phyloP scores from a whole-genome alignment of 306 rosid species.

The Luffa aegyptiaca region DNA sequence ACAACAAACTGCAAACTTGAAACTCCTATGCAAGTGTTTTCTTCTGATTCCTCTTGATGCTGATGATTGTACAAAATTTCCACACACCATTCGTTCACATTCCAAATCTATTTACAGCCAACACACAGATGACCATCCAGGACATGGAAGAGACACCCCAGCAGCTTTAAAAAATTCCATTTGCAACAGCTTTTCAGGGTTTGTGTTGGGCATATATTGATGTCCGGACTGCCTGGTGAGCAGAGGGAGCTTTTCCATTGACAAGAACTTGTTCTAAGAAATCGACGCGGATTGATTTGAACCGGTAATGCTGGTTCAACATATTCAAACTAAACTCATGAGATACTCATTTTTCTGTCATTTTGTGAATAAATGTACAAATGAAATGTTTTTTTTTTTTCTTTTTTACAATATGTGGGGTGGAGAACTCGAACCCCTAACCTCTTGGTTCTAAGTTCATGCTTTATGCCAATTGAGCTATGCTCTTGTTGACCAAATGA shows the following conservation, averaged over 20 bases:
- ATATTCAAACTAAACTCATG: background rate
- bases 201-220: constrained; percentile 79
- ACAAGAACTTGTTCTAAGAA: constrained; percentile 77
- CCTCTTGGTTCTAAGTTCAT: too few relatives aligned
- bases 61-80: background rate
- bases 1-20: background rate
- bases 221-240: constrained; percentile 45
- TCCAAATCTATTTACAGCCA: constrained; percentile 6
- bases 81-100: constrained; percentile 2
- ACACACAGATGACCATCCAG: background rate
- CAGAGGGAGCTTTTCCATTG: constrained; percentile 67
- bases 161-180: background rate
- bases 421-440: too few relatives aligned
- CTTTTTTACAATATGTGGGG: too few relatives aligned
- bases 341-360: background rate
- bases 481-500: too few relatives aligned
- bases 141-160: background rate
- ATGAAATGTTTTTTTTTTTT: background rate
- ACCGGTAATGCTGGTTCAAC: constrained; percentile 45
- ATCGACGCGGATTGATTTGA: constrained; percentile 80
- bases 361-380: background rate
- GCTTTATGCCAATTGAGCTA: too few relatives aligned
- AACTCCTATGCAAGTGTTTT: background rate
- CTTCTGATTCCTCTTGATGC: background rate
- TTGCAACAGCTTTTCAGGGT: constrained; percentile 26